These are phyloP conservation scores for Lithospermum erythrorhizon DNA, from an alignment of 257 asterid species.

Conservation along the genomic window DNA sequence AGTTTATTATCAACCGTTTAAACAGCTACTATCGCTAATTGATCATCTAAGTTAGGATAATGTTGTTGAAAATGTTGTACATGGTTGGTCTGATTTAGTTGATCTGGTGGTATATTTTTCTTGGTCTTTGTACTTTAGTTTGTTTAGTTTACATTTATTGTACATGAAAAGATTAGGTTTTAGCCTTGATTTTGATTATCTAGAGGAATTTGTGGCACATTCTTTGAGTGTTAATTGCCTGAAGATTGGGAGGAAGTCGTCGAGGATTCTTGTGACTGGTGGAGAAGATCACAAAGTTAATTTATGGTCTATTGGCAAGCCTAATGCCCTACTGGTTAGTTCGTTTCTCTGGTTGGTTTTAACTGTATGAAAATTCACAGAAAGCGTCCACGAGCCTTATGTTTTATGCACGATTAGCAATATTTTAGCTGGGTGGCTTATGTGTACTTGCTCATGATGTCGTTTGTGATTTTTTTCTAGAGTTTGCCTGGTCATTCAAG, in stretches of 20 bases:
- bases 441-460: neutral
- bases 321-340: constrained; percentile 71
- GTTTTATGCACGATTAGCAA: too few relatives aligned
- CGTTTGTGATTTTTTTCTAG: constrained; percentile 28
- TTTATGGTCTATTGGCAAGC: constrained; percentile 92
- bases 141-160: neutral
- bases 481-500: constrained; percentile 84
- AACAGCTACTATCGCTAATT: too few relatives aligned
- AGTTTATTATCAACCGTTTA: too few relatives aligned
- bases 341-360: too few relatives aligned
- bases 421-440: too few relatives aligned
- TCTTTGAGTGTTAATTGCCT: constrained; percentile 88
- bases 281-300: constrained; percentile 97
- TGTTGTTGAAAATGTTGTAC: too few relatives aligned
- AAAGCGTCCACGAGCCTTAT: too few relatives aligned
- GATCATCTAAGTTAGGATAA: too few relatives aligned
- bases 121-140: neutral
- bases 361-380: too few relatives aligned
- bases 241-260: constrained; percentile 86
- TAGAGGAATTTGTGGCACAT: constrained; percentile 99
- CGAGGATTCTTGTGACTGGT: constrained; percentile 73
- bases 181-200: neutral
- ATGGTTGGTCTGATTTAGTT: too few relatives aligned
- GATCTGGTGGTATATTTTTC: neutral
- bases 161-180: neutral